A percentile compares a stretch with the other conserved stretches of the same genome.
phyloP scores from a whole-genome alignment of 352 stramenopile genomes.

The Pythium periplocum region DNA sequence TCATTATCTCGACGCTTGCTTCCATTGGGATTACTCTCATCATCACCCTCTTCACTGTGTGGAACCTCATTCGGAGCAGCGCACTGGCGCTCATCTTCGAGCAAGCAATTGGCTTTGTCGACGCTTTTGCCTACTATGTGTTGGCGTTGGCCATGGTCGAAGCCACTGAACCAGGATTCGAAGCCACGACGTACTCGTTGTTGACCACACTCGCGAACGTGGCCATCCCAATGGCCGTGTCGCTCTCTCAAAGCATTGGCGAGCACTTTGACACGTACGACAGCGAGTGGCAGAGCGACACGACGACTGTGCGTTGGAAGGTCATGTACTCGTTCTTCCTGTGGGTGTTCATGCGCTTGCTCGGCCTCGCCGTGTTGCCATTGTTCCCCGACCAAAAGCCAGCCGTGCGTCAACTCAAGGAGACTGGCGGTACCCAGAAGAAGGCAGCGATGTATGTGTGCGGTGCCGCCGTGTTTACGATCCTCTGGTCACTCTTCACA shows the following conservation, averaged over 20 bases:
- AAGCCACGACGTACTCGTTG: constrained; percentile 42
- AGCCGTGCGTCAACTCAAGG: constrained; percentile 26
- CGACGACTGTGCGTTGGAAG: constrained; percentile 30
- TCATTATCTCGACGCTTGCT: constrained; percentile 25
- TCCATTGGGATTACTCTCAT: constrained; percentile 33
- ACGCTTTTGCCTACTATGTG: constrained; percentile 53
- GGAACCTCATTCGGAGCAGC: constrained; percentile 45
- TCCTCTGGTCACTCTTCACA: constrained; percentile 52
- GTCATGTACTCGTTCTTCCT: constrained; percentile 48
- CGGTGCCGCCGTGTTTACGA: constrained; percentile 26
- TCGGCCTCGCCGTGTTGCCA: constrained; percentile 28
- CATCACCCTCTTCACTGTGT: constrained; percentile 46
- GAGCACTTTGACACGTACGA: constrained; percentile 60
- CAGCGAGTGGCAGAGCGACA: constrained; percentile 40
- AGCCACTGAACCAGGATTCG: constrained; percentile 36
- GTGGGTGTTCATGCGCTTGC: constrained; percentile 25
- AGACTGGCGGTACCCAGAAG: constrained; percentile 6
- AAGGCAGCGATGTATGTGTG: constrained; percentile 23
- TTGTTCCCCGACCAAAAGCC: constrained; percentile 39
- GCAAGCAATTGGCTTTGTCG: constrained; percentile 38
- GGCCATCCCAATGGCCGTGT: constrained; percentile 42
- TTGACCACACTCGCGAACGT: constrained; percentile 54
- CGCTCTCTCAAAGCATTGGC: constrained; percentile 58
- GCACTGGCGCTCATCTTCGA: constrained; percentile 42
- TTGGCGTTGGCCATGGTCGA: constrained; percentile 40